These are phyloP conservation scores for Suillus fuscotomentosus DNA, from an alignment of 768 basidiomycete species.

Conservation along the genomic window DNA sequence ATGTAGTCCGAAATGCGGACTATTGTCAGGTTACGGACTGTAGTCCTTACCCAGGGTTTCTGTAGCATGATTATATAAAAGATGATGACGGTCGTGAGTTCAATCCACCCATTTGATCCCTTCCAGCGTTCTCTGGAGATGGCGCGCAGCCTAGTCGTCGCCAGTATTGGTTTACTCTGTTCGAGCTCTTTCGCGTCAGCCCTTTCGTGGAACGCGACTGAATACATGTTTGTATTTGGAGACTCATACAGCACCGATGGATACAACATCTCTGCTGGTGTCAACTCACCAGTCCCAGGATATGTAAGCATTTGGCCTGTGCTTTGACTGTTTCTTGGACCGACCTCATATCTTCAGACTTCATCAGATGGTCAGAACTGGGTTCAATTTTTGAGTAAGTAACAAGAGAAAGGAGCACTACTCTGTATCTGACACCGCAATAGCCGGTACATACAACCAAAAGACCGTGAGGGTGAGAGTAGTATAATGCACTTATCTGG, in stretches of 20 bases:
- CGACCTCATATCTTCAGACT: conserved; percentile 34
- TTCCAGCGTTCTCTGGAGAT: conserved; percentile 6
- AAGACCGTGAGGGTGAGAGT: conserved; percentile 44
- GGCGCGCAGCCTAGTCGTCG: conserved; percentile 7
- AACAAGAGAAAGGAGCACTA: neutral
- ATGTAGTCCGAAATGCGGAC: neutral
- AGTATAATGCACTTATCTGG: neutral
- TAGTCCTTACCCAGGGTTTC: neutral
- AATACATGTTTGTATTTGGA: conserved; percentile 60
- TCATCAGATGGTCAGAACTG: conserved; percentile 65
- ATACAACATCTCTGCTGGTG: conserved; percentile 56
- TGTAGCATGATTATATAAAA: conserved; percentile 8
- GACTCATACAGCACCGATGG: conserved; percentile 63
- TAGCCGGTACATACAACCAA: conserved; percentile 55
- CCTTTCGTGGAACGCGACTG: conserved; percentile 49
- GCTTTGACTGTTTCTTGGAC: neutral
- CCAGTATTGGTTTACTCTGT: conserved; percentile 7
- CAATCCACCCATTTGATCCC: neutral
- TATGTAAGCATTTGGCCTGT: conserved; percentile 36
- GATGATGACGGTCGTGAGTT: neutral
- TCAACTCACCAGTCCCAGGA: conserved; percentile 50
- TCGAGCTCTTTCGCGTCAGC: conserved; percentile 14
- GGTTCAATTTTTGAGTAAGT: conserved; percentile 51
- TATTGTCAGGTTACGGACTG: neutral
- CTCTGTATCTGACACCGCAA: conserved; percentile 5